Base-by-base conservation (phyloP, 2,329 filamentous ascomycete species). In the Pseudogymnoascus destructans region DNA sequence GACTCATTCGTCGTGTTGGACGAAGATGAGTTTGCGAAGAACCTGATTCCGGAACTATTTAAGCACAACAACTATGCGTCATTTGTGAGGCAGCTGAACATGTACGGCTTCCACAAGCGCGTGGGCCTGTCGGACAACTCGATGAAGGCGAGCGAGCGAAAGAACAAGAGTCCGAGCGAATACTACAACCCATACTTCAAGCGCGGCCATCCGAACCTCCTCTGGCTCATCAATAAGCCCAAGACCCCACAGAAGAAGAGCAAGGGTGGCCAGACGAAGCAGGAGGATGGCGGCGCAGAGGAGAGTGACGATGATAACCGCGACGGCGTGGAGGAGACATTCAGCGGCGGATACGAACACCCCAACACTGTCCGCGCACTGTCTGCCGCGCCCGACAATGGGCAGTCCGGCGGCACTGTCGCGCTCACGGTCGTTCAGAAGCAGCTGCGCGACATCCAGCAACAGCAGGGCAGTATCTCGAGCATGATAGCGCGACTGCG, bases 101-200 rank as follows among this genome's bases (percentile, higher is more conserved):
- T 82, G 79, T 82, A 82, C 64, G 79, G 79, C 2, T 82, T 82
- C 60, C 79, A 82, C 66, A 82, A 82, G 67, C 86, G 88, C 40
- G 88, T 93, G 3, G 88, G 88, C 3, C 78, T 98, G 15, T 95
- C 91, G 3, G 93, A 98, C 72, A 96, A 96, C 69, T 96, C 91
- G 0, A 95, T 98, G 87, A 87, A 93, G 64, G 91, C 95, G 5
- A 96, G 91, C 69, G 93, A 97, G 73, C 85, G 91, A 61, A 95
- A 96, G 71, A 92, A 92, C 70, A 98, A 98, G 74, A 95, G 90
- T 60, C 93, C 93, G 0, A 97, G 91, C 78, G 93, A 97, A 76
- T 98, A 98, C 71, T 91, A 88, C 65, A 96, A 98, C 70, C 89
- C 89, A 8, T 98, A 91, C 73, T 98, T 98, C 73, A 88, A 90